Base-by-base conservation (phyloP, 148 eudicot species). In the Fagopyrum homotropicum region DNA sequence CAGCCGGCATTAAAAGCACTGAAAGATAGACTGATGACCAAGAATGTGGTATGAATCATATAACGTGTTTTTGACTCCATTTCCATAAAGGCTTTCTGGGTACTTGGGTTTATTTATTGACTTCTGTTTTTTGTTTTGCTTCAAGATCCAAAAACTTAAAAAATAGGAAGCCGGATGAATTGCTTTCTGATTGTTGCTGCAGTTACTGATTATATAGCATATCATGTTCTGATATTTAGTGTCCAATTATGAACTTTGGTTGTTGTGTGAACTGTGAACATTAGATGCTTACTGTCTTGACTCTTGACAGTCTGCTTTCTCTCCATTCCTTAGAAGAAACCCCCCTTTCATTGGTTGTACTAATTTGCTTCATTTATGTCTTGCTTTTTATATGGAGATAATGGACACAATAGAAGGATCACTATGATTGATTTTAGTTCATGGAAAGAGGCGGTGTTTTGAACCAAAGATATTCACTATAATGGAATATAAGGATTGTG, bases 1-100 rank as follows among this genome's bases (percentile, higher is more conserved):
- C 91, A 85, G 85, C 97, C 97, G 76, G 97, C 98, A 80, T 82
- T 95, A 75, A 90, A 88, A 83, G 97, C 92, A 77, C 86, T 95
- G 26, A 95, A 95, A 83, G 98, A 95, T 79, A 88, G 93, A 87
- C 87, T 95, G 16, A 95, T 95, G 98, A 90, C 96, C 73, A 95
- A 95, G 88, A 95, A 95, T 81, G 98, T 95, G 98, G 98, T 94
- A 91, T 76, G 40, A 35, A 35, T 35, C 3, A 35, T 35, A 35
- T 35, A 35, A 35, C 1, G 40, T 35, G 2, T 35, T 35, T 10
- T 3, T 66, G 71, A 0, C 15, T 66, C 43, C 46, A 35, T 22
- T 66, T 66, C 4, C 45, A 60, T 63, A 7, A 19, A 63, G 29
- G 69, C 69, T 7, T 60, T 26, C 7, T 55, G 22, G 66, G 35